phyloP scores from a whole-genome alignment of 164 flowering plant species.

The Aristolochia fimbriata region DNA sequence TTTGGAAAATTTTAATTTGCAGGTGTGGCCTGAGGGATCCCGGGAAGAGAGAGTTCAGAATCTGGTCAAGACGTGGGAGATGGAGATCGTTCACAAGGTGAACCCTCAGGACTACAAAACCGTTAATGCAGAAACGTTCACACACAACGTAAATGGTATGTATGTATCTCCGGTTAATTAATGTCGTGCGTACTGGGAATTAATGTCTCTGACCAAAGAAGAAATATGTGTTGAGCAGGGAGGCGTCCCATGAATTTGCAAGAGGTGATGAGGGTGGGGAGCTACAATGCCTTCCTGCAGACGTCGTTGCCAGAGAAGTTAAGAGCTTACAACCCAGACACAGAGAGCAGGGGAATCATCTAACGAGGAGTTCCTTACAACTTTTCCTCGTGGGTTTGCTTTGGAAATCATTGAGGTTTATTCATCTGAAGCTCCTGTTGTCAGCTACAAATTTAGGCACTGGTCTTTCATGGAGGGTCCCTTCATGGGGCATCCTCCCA shows the following conservation, averaged over 20 bases:
- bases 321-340: constrained; percentile 44
- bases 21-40: constrained; percentile 76
- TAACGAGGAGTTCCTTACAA: constrained; percentile 10
- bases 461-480: constrained; percentile 86
- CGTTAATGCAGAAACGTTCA: constrained; percentile 27
- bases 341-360: constrained; percentile 28
- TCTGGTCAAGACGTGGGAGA: constrained; percentile 70
- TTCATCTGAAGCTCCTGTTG: constrained; percentile 47
- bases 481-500: constrained; percentile 61
- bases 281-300: constrained; percentile 46
- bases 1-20: neutral
- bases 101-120: constrained; percentile 32
- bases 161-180: too few relatives aligned
- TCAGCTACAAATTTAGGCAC: constrained; percentile 69
- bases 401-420: constrained; percentile 43
- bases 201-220: too few relatives aligned
- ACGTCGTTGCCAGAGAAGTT: constrained; percentile 54
- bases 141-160: constrained; percentile 45
- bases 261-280: constrained; percentile 30
- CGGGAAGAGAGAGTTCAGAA: constrained; percentile 59
- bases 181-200: neutral
- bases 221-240: constrained; percentile 22
- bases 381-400: constrained; percentile 4
- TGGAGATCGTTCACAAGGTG: constrained; percentile 62
- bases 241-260: constrained; percentile 21